A percentile compares a stretch with the other conserved stretches of the same genome.
Evolutionary conservation across 371 early-diverging fungal genomes (phyloP).

Genomic region (Smittium culicis): DNA sequence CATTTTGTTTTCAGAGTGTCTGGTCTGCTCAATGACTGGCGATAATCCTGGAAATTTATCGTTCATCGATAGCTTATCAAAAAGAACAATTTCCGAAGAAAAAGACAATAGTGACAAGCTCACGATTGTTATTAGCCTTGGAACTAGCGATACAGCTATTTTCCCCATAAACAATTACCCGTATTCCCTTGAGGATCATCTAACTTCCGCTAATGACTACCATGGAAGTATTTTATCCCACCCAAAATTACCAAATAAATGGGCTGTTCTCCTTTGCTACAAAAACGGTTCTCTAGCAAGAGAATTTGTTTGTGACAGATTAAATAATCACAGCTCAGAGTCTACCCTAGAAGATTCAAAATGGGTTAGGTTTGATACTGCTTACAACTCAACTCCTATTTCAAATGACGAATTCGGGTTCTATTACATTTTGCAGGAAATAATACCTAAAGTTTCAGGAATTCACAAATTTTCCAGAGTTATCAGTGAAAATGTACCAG

Average conservation of each 20-base stretch:
- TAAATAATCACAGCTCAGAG: constrained; percentile 21
- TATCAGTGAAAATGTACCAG: background rate
- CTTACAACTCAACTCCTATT: constrained; percentile 18
- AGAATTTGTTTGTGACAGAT: constrained; percentile 47
- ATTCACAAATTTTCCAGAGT: constrained; percentile 38
- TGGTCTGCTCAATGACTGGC: constrained; percentile 59
- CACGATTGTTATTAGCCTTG: constrained; percentile 50
- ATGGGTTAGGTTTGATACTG: constrained; percentile 46
- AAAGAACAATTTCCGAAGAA: constrained; percentile 7
- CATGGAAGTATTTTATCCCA: constrained; percentile 51
- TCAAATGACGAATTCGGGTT: constrained; percentile 39
- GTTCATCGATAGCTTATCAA: constrained; percentile 37
- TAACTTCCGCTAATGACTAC: constrained; percentile 3
- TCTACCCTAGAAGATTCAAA: constrained; percentile 2
- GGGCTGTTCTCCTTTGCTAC: constrained; percentile 63
- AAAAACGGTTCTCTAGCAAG: constrained; percentile 71
- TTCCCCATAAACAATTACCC: constrained; percentile 39
- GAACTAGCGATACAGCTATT: constrained; percentile 66
- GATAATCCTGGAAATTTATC: constrained; percentile 65
- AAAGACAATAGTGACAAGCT: constrained; percentile 24
- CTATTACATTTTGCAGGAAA: constrained; percentile 58
- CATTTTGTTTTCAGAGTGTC: constrained; percentile 36
- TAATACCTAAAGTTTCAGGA: constrained; percentile 57
- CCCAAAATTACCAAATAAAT: constrained; percentile 44
- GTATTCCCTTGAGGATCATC: constrained; percentile 34